Percentiles rank a stretch among this genome's conserved stretches.
phyloP scores from a whole-genome alignment of 805 yeast genomes.

The Candida coquimbonensis region DNA sequence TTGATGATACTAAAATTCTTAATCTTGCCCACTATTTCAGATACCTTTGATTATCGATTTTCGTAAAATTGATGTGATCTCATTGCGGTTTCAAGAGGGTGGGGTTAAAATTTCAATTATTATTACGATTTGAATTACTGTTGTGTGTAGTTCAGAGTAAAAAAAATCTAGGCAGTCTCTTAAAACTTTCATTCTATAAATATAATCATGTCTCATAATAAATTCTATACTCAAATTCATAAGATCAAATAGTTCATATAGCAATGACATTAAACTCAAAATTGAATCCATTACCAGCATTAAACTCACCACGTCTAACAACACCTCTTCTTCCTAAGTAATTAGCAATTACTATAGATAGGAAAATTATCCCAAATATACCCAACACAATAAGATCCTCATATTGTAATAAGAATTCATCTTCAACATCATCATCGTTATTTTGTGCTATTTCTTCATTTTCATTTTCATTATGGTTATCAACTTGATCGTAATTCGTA shows the following conservation, averaged over 20 bases:
- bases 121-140: no score
- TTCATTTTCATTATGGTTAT: not conserved
- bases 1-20: no score
- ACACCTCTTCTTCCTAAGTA: not conserved
- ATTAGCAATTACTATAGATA: not conserved
- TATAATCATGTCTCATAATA: no score
- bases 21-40: no score
- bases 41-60: no score
- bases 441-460: not conserved
- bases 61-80: no score
- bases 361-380: not conserved
- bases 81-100: no score
- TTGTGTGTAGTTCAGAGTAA: no score
- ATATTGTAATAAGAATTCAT: not conserved
- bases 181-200: no score
- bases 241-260: not conserved
- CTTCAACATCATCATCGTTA: not conserved
- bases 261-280: constrained; percentile 2
- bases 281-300: not conserved
- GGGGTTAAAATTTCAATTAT: no score
- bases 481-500: not conserved
- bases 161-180: no score
- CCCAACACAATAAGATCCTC: not conserved
- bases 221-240: no score
- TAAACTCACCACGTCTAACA: not conserved